Conservation (phyloP, 371 early-diverging fungal genomes). For the Zychaea mexicana region DNA sequence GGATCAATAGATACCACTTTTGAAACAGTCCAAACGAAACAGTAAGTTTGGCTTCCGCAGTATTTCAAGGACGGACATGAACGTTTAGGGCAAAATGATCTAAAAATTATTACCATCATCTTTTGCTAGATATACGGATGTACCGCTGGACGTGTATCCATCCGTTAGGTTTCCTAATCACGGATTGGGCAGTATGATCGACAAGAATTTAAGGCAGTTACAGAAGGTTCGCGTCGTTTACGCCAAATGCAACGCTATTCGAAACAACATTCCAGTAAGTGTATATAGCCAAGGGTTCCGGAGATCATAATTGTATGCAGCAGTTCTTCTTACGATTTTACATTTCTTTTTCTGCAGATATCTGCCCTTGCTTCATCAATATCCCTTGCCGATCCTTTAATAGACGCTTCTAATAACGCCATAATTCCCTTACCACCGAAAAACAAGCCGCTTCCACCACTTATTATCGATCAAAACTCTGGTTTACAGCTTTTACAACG, state of each 20-base stretch:
- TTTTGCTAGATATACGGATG: slow-evolving; percentile 29
- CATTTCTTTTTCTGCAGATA: slow-evolving; percentile 17
- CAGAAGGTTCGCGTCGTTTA: slow-evolving; percentile 72
- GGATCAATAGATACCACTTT: slow-evolving; percentile 6
- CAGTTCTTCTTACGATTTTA: no score
- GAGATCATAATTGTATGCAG: no score
- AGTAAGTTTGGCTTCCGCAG: slow-evolving; percentile 13
- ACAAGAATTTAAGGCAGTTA: slow-evolving; percentile 63
- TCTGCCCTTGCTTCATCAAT: slow-evolving; percentile 32
- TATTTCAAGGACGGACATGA: slow-evolving; percentile 7
- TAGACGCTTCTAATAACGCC: neutral
- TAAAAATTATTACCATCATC: neutral
- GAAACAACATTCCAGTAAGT: slow-evolving; percentile 63
- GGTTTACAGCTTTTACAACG: slow-evolving; percentile 69
- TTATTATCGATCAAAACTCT: slow-evolving; percentile 48
- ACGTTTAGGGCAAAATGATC: no score
- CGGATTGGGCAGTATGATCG: slow-evolving; percentile 58
- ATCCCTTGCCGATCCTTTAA: slow-evolving; percentile 13
- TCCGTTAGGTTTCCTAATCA: slow-evolving; percentile 63
- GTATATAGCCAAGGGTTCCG: no score
- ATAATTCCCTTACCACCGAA: neutral
- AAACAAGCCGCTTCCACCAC: slow-evolving; percentile 42
- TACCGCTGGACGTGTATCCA: slow-evolving; percentile 63
- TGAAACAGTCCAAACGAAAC: slow-evolving; percentile 6
- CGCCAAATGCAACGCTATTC: slow-evolving; percentile 72